phyloP scores from a whole-genome alignment of 371 early-diverging fungal genomes.

The Fennellomyces sp. region DNA sequence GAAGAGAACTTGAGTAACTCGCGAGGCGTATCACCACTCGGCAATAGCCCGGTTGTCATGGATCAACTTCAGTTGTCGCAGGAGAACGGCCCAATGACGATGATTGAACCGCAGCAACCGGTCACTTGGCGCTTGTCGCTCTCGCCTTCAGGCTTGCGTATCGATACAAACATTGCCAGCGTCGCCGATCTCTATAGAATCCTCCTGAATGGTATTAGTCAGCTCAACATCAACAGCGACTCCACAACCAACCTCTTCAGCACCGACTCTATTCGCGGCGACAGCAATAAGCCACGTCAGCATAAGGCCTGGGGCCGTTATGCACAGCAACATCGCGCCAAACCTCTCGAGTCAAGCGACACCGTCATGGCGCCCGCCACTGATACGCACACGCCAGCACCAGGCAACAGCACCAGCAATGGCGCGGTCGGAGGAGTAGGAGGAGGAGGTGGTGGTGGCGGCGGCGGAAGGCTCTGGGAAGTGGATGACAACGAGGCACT shows the following conservation, averaged over 20 bases:
- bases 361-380: neutral
- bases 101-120: slow-evolving; percentile 24
- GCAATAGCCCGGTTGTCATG: slow-evolving; percentile 5
- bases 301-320: slow-evolving; percentile 14
- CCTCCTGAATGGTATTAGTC: slow-evolving; percentile 50
- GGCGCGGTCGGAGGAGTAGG: neutral
- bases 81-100: neutral
- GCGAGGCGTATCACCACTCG: slow-evolving; percentile 11
- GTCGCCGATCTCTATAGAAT: slow-evolving; percentile 54
- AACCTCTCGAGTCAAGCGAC: slow-evolving; percentile 9
- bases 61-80: slow-evolving; percentile 4
- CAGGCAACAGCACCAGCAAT: neutral
- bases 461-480: slow-evolving; percentile 48
- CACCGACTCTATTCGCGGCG: slow-evolving; percentile 29
- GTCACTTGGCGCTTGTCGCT: slow-evolving; percentile 53
- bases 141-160: slow-evolving; percentile 51
- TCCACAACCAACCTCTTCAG: slow-evolving; percentile 41
- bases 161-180: slow-evolving; percentile 56
- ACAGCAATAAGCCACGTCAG: slow-evolving; percentile 10
- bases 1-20: slow-evolving; percentile 11
- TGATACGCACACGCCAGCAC: neutral
- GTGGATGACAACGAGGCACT: slow-evolving; percentile 53
- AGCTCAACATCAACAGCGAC: slow-evolving; percentile 50
- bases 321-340: slow-evolving; percentile 7
- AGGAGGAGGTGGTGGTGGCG: neutral